Percentiles rank a stretch among this genome's conserved stretches.
These are phyloP conservation scores for Xylaria polymorpha DNA, from an alignment of 2,329 filamentous ascomycete species.

Conservation along the genomic window DNA sequence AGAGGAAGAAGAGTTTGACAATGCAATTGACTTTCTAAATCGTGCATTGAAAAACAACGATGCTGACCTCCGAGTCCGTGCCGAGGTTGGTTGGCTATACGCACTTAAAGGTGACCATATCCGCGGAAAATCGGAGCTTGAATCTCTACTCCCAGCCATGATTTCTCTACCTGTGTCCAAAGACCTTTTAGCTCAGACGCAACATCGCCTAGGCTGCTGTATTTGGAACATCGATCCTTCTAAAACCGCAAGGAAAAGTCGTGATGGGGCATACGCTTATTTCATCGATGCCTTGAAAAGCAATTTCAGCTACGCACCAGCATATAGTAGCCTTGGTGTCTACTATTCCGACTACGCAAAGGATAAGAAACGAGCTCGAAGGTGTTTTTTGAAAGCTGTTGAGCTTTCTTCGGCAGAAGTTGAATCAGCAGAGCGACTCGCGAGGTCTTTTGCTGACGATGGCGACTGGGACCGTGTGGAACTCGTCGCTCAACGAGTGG, in stretches of 20 bases:
- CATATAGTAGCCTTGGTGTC: slow-evolving; percentile 89
- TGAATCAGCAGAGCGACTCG: slow-evolving; percentile 86
- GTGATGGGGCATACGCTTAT: slow-evolving; percentile 82
- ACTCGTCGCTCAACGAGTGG: slow-evolving; percentile 86
- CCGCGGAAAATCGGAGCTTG: slow-evolving; percentile 74
- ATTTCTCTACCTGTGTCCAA: slow-evolving; percentile 66
- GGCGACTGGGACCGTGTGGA: slow-evolving; percentile 98
- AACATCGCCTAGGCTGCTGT: slow-evolving; percentile 88
- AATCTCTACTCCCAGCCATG: slow-evolving; percentile 72
- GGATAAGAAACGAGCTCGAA: slow-evolving; percentile 86
- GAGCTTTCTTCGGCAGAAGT: slow-evolving; percentile 91
- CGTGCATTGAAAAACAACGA: slow-evolving; percentile 79
- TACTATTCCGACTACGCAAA: slow-evolving; percentile 93
- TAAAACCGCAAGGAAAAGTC: slow-evolving; percentile 78
- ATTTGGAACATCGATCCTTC: slow-evolving; percentile 86
- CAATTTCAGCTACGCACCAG: slow-evolving; percentile 87
- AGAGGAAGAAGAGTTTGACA: slow-evolving; percentile 87
- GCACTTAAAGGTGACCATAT: slow-evolving; percentile 82
- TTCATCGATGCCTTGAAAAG: slow-evolving; percentile 87
- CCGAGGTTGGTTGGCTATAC: slow-evolving; percentile 93
- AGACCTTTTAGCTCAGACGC: slow-evolving; percentile 84
- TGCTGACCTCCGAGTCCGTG: slow-evolving; percentile 80
- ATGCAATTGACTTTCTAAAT: slow-evolving; percentile 83
- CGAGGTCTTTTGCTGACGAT: slow-evolving; percentile 85
- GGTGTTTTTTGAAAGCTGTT: slow-evolving; percentile 95